Evolutionary conservation across 2,329 filamentous ascomycete species (phyloP).

Genomic region (Fusarium acutatum): DNA sequence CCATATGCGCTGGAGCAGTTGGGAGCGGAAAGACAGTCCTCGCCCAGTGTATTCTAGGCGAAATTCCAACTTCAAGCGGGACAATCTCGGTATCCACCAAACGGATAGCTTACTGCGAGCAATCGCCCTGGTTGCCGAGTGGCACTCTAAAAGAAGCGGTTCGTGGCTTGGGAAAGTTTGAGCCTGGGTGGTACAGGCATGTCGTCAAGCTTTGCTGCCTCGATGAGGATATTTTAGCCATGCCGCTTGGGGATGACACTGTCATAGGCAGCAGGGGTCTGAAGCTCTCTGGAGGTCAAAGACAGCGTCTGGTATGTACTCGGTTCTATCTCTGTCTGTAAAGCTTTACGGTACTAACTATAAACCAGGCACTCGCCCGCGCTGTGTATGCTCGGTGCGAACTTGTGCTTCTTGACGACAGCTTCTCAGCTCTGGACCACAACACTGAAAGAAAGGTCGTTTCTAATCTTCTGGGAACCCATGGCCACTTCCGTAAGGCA

Average conservation of each 20-base stretch:
- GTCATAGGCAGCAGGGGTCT: neutral
- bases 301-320: neutral
- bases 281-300: neutral
- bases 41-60: neutral
- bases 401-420: neutral
- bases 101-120: neutral
- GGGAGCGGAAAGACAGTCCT: neutral
- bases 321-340: fast-evolving
- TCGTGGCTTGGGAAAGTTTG: neutral
- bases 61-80: neutral
- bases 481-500: neutral
- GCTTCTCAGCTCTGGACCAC: neutral
- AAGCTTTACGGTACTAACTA: fast-evolving
- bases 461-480: neutral
- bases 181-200: neutral
- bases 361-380: neutral
- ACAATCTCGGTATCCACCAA: neutral
- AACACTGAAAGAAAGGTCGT: neutral
- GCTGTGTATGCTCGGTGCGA: neutral
- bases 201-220: neutral
- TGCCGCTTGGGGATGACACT: neutral
- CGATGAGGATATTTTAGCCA: neutral
- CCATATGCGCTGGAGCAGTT: neutral
- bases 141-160: neutral
- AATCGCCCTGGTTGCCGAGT: neutral